A percentile compares a stretch with the other conserved stretches of the same genome.
Evolutionary conservation across 805 yeast genomes (phyloP).

Genomic region (Metschnikowia amazonensis): DNA sequence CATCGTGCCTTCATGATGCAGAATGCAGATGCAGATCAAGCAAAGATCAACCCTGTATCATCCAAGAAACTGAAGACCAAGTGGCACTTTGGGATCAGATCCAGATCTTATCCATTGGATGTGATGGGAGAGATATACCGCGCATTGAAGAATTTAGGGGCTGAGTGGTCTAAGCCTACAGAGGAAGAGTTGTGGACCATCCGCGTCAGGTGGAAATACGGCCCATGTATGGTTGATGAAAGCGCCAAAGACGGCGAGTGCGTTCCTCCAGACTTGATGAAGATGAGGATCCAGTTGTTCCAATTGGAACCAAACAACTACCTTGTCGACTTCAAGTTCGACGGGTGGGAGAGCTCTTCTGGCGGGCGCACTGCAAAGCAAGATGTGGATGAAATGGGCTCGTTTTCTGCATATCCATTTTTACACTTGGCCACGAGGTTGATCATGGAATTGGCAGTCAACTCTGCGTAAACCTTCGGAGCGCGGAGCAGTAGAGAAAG

Average conservation of each 20-base stretch:
- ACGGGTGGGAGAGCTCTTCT: slow-evolving; percentile 79
- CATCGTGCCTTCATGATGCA: slow-evolving; percentile 91
- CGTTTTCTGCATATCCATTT: slow-evolving; percentile 95
- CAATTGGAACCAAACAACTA: slow-evolving; percentile 95
- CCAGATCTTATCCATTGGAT: slow-evolving; percentile 92
- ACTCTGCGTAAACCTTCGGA: slow-evolving; percentile 29
- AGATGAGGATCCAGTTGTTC: slow-evolving; percentile 94
- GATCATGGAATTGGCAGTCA: slow-evolving; percentile 96
- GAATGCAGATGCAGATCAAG: slow-evolving; percentile 24
- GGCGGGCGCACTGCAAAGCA: slow-evolving; percentile 30
- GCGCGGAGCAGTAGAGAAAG: background rate
- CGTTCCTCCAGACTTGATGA: slow-evolving; percentile 74
- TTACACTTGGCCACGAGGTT: slow-evolving; percentile 86
- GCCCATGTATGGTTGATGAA: slow-evolving; percentile 22
- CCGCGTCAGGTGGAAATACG: slow-evolving; percentile 87
- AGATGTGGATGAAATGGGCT: slow-evolving; percentile 67
- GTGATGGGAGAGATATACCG: slow-evolving; percentile 98
- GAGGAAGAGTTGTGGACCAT: slow-evolving; percentile 97
- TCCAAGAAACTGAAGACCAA: slow-evolving; percentile 87
- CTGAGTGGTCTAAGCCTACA: slow-evolving; percentile 95
- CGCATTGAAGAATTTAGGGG: slow-evolving; percentile 88
- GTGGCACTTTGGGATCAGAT: slow-evolving; percentile 98
- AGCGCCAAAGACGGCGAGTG: slow-evolving; percentile 20
- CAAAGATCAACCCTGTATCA: slow-evolving; percentile 48
- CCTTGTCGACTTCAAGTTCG: slow-evolving; percentile 94